Evolutionary conservation across 805 yeast species (phyloP).

Genomic region (Cyberlindnera misumaiensis): DNA sequence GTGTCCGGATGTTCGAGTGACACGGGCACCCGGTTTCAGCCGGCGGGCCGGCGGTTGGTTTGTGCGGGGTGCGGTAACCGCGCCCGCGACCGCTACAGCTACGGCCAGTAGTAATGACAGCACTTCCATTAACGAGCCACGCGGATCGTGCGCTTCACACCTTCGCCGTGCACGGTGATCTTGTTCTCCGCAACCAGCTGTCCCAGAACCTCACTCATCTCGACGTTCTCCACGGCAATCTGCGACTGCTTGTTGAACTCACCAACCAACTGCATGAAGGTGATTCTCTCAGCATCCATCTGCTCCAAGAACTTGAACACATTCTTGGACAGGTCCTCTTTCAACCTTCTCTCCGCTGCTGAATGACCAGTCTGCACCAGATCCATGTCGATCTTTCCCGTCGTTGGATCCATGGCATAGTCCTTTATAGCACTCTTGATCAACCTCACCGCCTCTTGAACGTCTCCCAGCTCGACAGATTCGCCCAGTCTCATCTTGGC

Average conservation of each 20-base stretch:
- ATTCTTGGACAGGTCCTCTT: slow-evolving; percentile 64
- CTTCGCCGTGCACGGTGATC: slow-evolving; percentile 51
- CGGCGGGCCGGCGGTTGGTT: too few species aligned
- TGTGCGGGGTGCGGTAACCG: too few species aligned
- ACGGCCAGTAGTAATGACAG: too few species aligned
- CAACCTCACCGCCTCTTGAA: slow-evolving; percentile 86
- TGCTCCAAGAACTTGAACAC: slow-evolving; percentile 49
- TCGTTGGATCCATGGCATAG: slow-evolving; percentile 95
- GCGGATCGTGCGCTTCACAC: slow-evolving; percentile 53
- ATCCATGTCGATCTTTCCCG: slow-evolving; percentile 97
- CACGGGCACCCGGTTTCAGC: too few species aligned
- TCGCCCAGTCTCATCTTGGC: slow-evolving; percentile 88
- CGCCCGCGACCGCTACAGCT: too few species aligned
- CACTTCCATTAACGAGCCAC: too few species aligned
- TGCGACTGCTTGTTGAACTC: slow-evolving; percentile 61
- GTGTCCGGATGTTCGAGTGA: too few species aligned
- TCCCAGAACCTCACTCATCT: slow-evolving; percentile 59
- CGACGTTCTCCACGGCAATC: slow-evolving; percentile 61
- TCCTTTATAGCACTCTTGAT: slow-evolving; percentile 93
- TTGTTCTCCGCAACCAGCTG: slow-evolving; percentile 67
- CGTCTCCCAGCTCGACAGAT: slow-evolving; percentile 72
- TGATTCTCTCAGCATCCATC: slow-evolving; percentile 37
- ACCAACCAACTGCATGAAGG: slow-evolving; percentile 52
- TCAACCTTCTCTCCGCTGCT: slow-evolving; percentile 70
- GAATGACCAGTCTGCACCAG: slow-evolving; percentile 95